Evolutionary conservation across 495 filamentous ascomycete species (phyloP).

Genomic region (Parmelia sp.): DNA sequence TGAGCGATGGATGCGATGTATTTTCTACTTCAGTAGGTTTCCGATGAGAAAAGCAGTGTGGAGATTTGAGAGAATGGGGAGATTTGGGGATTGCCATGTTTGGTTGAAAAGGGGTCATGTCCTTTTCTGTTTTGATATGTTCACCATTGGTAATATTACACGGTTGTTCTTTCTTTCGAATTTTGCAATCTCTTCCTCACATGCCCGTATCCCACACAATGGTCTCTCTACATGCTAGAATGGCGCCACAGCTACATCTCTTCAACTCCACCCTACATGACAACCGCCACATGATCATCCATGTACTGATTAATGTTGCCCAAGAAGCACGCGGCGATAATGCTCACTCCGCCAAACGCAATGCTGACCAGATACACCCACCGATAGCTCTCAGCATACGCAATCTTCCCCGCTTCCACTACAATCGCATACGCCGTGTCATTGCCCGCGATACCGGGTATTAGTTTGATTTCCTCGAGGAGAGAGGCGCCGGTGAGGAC

Average conservation of each 20-base stretch:
- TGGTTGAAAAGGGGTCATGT: no score
- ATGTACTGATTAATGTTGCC: conserved; percentile 60
- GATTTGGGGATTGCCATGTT: no score
- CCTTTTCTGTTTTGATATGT: not conserved
- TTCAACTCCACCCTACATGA: conserved; percentile 45
- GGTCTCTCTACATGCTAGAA: not conserved
- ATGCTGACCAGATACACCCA: conserved; percentile 64
- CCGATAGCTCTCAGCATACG: conserved; percentile 58
- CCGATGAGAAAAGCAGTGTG: no score
- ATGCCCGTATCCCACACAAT: not conserved
- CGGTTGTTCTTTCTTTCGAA: not conserved
- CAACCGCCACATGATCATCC: conserved; percentile 62
- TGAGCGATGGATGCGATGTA: no score
- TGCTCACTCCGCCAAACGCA: conserved; percentile 58
- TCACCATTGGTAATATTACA: not conserved
- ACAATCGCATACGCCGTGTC: conserved; percentile 50
- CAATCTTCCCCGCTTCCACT: conserved; percentile 55
- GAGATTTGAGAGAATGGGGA: no score
- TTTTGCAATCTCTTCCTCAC: not conserved
- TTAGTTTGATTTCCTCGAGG: conserved; percentile 42
- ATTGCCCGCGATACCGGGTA: conserved; percentile 54
- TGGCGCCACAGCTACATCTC: no score
- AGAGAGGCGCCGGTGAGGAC: conserved; percentile 51
- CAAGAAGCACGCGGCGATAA: conserved; percentile 57
- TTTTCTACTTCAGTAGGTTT: no score